Evolutionary conservation across 2,329 filamentous ascomycete species (phyloP).

Genomic region (Cladorrhinum sp.): DNA sequence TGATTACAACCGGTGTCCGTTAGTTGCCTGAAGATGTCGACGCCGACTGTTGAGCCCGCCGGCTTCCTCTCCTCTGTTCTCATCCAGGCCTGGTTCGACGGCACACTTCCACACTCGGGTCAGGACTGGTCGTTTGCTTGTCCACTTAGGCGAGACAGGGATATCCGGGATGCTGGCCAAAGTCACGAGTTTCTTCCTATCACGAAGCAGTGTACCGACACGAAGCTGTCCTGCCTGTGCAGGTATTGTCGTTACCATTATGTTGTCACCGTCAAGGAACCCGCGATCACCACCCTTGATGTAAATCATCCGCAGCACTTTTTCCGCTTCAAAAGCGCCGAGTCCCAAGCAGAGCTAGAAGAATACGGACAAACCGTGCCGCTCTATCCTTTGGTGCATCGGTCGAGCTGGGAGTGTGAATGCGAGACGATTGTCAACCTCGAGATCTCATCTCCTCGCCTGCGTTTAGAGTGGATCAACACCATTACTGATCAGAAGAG

Average conservation of each 20-base stretch:
- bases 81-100: constrained; percentile 23
- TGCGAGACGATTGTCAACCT: constrained; percentile 45
- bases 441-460: constrained; percentile 49
- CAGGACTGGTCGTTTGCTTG: background rate
- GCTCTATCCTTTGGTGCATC: background rate
- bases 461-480: constrained; percentile 42
- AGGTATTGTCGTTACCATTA: constrained; percentile 35
- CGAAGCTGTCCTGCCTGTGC: constrained; percentile 30
- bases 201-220: constrained; percentile 21
- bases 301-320: constrained; percentile 28
- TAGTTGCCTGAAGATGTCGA: background rate
- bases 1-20: no score
- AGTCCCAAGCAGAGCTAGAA: constrained; percentile 12
- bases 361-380: background rate
- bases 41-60: background rate
- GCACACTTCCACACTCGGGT: constrained; percentile 7
- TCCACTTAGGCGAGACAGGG: background rate
- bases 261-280: constrained; percentile 26
- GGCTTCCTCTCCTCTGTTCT: constrained; percentile 19
- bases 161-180: constrained; percentile 4
- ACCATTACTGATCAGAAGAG: constrained; percentile 46
- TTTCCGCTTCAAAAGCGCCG: constrained; percentile 17
- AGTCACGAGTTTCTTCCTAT: constrained; percentile 24
- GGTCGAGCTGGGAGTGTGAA: constrained; percentile 35
- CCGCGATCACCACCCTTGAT: constrained; percentile 13